A percentile compares a stretch with the other conserved stretches of the same genome.
Conservation (phyloP, 495 filamentous ascomycete genomes). For the Saxophila tyrrhenica region DNA sequence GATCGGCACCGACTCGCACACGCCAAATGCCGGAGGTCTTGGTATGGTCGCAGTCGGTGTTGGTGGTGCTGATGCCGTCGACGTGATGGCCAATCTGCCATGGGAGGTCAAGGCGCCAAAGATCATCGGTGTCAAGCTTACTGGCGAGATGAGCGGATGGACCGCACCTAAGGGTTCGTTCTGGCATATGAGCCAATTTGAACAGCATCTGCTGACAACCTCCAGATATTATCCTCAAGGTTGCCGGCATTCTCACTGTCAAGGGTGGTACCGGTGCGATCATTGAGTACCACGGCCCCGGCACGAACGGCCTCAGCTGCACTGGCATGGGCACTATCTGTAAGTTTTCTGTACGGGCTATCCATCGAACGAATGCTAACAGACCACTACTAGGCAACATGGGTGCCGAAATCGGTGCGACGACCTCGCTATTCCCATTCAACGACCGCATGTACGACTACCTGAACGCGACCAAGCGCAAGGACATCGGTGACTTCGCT, state of each 20-base stretch:
- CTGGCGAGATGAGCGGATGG: slow-evolving; percentile 85
- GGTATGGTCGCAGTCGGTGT: slow-evolving; percentile 95
- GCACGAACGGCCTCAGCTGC: slow-evolving; percentile 57
- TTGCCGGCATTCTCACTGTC: slow-evolving; percentile 92
- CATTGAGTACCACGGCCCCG: slow-evolving; percentile 81
- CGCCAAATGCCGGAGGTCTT: slow-evolving; percentile 94
- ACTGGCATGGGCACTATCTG: slow-evolving; percentile 53
- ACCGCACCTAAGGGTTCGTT: slow-evolving; percentile 70
- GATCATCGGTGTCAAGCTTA: slow-evolving; percentile 90
- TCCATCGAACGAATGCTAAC: background rate
- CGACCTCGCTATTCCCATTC: slow-evolving; percentile 97
- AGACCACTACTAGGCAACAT: slow-evolving; percentile 3
- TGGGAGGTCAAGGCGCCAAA: slow-evolving; percentile 99
- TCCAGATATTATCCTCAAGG: slow-evolving; percentile 91
- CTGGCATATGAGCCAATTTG: background rate
- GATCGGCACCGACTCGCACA: slow-evolving; percentile 98
- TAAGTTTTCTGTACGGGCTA: slow-evolving; percentile 43
- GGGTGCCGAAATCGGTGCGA: slow-evolving; percentile 84
- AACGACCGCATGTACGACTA: slow-evolving; percentile 97
- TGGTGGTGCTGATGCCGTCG: slow-evolving; percentile 96
- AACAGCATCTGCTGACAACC: slow-evolving; percentile 9
- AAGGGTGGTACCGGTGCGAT: slow-evolving; percentile 97
- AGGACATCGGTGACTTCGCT: slow-evolving; percentile 80
- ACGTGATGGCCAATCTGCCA: slow-evolving; percentile 95
- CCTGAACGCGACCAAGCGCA: slow-evolving; percentile 82